Evolutionary conservation across 2,329 filamentous ascomycete genomes (phyloP).

Genomic region (Beauveria bassiana): DNA sequence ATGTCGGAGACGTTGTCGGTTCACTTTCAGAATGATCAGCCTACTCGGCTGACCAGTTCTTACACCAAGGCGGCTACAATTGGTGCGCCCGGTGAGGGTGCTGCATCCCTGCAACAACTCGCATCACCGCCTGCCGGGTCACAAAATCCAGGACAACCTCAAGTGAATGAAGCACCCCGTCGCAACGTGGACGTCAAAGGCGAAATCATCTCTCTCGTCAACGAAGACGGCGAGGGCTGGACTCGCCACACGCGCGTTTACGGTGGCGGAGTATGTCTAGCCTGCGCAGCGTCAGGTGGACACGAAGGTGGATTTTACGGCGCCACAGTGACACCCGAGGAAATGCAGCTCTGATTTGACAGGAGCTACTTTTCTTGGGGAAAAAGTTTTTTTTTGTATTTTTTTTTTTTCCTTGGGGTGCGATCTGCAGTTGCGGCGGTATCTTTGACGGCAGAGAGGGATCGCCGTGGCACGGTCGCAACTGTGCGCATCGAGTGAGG

Average conservation of each 20-base stretch:
- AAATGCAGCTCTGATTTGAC: conserved; percentile 32
- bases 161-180: conserved; percentile 19
- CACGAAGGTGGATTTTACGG: conserved; percentile 45
- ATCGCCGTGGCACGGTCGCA: not conserved
- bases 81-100: conserved; percentile 20
- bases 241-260: conserved; percentile 52
- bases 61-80: conserved; percentile 35
- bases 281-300: conserved; percentile 41
- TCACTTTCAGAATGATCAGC: conserved; percentile 20
- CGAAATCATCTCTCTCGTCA: conserved; percentile 42
- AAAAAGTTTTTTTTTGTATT: not conserved
- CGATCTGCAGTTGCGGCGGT: not conserved
- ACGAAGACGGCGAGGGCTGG: conserved; percentile 43
- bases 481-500: not conserved
- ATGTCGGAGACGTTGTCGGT: conserved; percentile 27
- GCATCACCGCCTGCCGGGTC: conserved; percentile 37
- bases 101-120: conserved; percentile 22
- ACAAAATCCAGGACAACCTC: not conserved
- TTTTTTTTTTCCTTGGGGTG: no score
- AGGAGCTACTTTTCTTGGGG: not conserved
- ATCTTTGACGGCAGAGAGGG: not conserved
- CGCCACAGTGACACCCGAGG: conserved; percentile 43
- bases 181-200: conserved; percentile 38
- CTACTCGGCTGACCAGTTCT: conserved; percentile 32
- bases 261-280: conserved; percentile 49